Evolutionary conservation across 1,139 yeast species (phyloP).

Genomic region (Arxiozyma bovina): DNA sequence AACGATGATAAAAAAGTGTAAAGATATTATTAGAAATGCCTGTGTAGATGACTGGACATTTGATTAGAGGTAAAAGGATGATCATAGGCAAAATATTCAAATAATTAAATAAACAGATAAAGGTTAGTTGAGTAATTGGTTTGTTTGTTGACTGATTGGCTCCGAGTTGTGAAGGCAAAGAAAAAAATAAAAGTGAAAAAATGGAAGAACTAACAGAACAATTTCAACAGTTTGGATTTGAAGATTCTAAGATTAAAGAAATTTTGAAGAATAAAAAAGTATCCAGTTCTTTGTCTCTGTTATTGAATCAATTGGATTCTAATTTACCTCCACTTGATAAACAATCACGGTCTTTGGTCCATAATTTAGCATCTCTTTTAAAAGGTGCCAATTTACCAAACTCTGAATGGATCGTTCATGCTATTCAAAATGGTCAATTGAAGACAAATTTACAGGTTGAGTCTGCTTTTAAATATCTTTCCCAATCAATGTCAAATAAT

Average conservation of each 20-base stretch:
- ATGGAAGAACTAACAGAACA: constrained; percentile 21
- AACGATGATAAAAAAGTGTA: no score
- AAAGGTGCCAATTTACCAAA: constrained; percentile 38
- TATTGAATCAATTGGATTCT: constrained; percentile 39
- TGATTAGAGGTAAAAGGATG: no score
- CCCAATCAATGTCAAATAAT: constrained; percentile 34
- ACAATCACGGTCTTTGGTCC: constrained; percentile 53
- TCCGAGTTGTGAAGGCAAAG: background rate
- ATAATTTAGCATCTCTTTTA: constrained; percentile 62
- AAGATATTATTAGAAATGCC: no score
- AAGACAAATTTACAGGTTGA: constrained; percentile 63
- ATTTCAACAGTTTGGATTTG: constrained; percentile 58
- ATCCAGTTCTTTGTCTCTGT: constrained; percentile 53
- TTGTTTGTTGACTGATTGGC: background rate
- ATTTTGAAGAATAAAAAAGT: constrained; percentile 80
- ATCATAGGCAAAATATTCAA: background rate
- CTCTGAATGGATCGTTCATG: constrained; percentile 47
- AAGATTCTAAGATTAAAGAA: constrained; percentile 63
- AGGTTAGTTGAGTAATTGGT: background rate
- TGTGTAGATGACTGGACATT: no score
- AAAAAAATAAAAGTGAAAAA: background rate
- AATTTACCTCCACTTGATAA: constrained; percentile 36
- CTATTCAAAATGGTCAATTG: constrained; percentile 55
- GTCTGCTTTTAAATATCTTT: constrained; percentile 69
- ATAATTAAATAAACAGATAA: no score